A percentile compares a stretch with the other conserved stretches of the same genome.
Evolutionary conservation across 1,284 basidiomycete species (phyloP).

Genomic region (Coniferiporia sulphurascens): DNA sequence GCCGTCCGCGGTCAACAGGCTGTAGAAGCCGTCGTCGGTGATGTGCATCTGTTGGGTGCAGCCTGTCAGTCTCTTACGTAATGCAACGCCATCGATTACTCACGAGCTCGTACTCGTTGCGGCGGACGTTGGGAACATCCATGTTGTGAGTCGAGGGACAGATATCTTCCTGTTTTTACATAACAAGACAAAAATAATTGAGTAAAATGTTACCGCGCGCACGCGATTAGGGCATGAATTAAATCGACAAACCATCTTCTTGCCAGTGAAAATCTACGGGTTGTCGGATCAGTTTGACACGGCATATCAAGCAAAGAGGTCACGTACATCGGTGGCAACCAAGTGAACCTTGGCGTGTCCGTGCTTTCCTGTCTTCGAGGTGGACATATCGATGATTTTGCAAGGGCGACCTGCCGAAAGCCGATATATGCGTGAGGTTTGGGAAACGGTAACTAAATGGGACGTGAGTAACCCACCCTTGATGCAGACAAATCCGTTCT

Average conservation of each 20-base stretch:
- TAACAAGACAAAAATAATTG: conserved; percentile 13
- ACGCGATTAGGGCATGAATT: neutral
- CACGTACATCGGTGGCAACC: conserved; percentile 89
- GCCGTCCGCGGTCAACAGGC: conserved; percentile 88
- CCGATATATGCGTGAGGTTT: conserved; percentile 8
- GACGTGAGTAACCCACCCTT: conserved; percentile 51
- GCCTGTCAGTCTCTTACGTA: conserved; percentile 6
- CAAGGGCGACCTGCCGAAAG: conserved; percentile 75
- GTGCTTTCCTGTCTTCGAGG: conserved; percentile 99
- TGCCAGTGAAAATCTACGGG: conserved; percentile 86
- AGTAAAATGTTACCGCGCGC: neutral
- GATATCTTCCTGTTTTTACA: conserved; percentile 81
- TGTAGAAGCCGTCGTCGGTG: conserved; percentile 90
- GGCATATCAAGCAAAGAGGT: conserved; percentile 10
- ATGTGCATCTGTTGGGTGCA: conserved; percentile 51
- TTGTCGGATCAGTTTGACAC: conserved; percentile 15
- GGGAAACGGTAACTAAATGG: conserved; percentile 2
- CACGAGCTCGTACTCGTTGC: conserved; percentile 92
- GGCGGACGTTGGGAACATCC: conserved; percentile 94
- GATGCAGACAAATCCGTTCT: conserved; percentile 96
- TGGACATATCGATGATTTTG: conserved; percentile 99
- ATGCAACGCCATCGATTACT: conserved; percentile 23
- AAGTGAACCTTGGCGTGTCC: conserved; percentile 99
- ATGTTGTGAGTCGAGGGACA: conserved; percentile 98
- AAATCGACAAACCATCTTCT: conserved; percentile 68